Evolutionary conservation across 805 yeast species (phyloP).

Genomic region (Saturnispora sanitii): DNA sequence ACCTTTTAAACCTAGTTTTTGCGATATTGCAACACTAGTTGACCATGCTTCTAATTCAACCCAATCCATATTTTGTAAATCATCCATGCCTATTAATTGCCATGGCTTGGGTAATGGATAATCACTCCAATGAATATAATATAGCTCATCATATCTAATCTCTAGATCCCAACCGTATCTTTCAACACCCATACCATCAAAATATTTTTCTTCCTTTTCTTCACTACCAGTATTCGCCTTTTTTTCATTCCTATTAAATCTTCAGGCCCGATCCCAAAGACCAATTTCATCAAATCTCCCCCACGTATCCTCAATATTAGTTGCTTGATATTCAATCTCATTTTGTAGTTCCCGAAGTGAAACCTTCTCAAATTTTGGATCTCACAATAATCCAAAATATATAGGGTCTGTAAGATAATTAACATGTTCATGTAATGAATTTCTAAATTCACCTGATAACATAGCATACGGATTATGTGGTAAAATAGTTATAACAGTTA

Average conservation of each 20-base stretch:
- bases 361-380: slow-evolving; percentile 10
- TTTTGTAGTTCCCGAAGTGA: slow-evolving; percentile 6
- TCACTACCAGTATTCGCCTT: background rate
- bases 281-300: slow-evolving; percentile 8
- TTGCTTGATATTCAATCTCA: slow-evolving; percentile 1
- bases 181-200: slow-evolving; percentile 11
- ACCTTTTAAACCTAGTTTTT: background rate
- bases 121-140: slow-evolving; percentile 55
- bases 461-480: slow-evolving; percentile 45
- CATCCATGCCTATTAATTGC: slow-evolving; percentile 23
- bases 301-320: slow-evolving; percentile 10
- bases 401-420: slow-evolving; percentile 35
- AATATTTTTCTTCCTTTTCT: slow-evolving; percentile 4
- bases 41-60: slow-evolving; percentile 1
- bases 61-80: background rate
- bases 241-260: slow-evolving; percentile 3
- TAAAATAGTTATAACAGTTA: slow-evolving; percentile 29
- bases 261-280: slow-evolving; percentile 16
- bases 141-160: slow-evolving; percentile 22
- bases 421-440: slow-evolving; percentile 27
- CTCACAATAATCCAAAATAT: slow-evolving; percentile 25
- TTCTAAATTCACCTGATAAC: slow-evolving; percentile 39
- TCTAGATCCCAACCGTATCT: slow-evolving; percentile 29
- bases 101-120: slow-evolving; percentile 62
- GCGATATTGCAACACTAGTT: slow-evolving; percentile 4